These are phyloP conservation scores for Hebeloma cylindrosporum DNA, from an alignment of 768 basidiomycete genomes.

Conservation along the genomic window DNA sequence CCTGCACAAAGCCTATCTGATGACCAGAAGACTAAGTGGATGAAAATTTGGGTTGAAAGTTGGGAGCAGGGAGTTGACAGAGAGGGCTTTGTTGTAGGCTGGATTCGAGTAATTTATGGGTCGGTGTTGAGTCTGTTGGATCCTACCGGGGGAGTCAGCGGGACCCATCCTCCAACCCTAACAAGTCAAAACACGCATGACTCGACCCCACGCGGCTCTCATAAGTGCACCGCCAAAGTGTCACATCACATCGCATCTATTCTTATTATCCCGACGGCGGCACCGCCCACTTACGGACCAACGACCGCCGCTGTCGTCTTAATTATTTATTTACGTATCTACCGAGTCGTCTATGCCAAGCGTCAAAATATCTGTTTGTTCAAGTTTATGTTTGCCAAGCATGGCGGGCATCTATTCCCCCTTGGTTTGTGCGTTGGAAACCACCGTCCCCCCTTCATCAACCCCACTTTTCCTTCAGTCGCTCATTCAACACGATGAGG, in stretches of 20 bases:
- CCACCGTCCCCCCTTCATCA: slow-evolving; percentile 3
- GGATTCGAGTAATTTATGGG: slow-evolving; percentile 19
- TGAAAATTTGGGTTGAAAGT: not conserved
- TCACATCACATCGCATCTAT: slow-evolving; percentile 17
- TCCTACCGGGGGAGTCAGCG: slow-evolving; percentile 21
- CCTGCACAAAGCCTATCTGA: slow-evolving; percentile 40
- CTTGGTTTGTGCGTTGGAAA: not conserved
- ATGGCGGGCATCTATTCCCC: slow-evolving; percentile 4
- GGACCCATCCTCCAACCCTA: slow-evolving; percentile 16
- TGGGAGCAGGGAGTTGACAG: slow-evolving; percentile 2
- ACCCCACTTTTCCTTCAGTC: slow-evolving; percentile 13
- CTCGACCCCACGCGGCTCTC: slow-evolving; percentile 22
- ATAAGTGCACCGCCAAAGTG: not conserved
- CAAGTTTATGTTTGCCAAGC: not conserved
- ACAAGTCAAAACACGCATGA: slow-evolving; percentile 22
- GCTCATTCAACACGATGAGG: slow-evolving; percentile 40
- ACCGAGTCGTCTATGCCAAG: not conserved
- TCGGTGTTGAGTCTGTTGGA: slow-evolving; percentile 6
- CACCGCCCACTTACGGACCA: slow-evolving; percentile 12
- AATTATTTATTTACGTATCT: no score
- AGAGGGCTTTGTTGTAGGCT: slow-evolving; percentile 4
- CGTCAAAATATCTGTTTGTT: not conserved
- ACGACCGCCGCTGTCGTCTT: no score
- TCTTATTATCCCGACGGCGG: slow-evolving; percentile 4
- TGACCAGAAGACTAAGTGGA: slow-evolving; percentile 26